Base-by-base conservation (phyloP, 108 stramenopile genomes). In the Hondaea fermentalgiana region DNA sequence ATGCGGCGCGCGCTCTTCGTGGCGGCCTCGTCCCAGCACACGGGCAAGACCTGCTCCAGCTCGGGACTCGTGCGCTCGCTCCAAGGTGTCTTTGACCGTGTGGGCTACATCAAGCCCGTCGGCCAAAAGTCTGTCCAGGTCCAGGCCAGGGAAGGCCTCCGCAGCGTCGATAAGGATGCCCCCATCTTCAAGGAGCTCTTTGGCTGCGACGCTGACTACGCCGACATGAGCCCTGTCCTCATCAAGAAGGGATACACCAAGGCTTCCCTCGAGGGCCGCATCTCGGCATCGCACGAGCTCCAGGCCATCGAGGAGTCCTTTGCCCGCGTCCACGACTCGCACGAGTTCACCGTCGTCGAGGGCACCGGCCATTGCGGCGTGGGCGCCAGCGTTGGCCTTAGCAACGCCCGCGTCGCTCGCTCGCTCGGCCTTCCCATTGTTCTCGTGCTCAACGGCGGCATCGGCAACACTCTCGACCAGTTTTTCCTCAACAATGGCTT, bases 11-110 rank as follows among this genome's bases (percentile, higher is more conserved):
- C 64, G 42, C 64, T 90, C 60, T 87, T 87, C 60, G 89, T 90
- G 14, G 89, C 87, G 23, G 89, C 89, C 8, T 87, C 89, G 19
- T n/a, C 19, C 45, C 89, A 90, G 69, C 89, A 90, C 58, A 72
- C 72, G 59, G 89, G 89, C 4, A 90, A 90, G 69, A 90, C 89
- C n/a, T 42, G 57, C 87, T 28, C 44, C 29, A 60, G 47, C 55
- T 45, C 59, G 71, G 88, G 71, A 19, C 71, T 89, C 71, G 72
- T 89, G 4, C 16, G 51, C 72, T 60, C 28, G 14, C 72, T 89
- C 72, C 72, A 89, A 51, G 5, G 16, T 5, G 23, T 55, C 45
- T 57, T 72, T 44, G n/a, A 69, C n/a, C n/a, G 69, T 12, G 69
- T 88, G 51, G 72, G 72, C 60, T 88, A 42, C 72, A 88, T 88